These are phyloP conservation scores for Mycena olivaceomarginata DNA, from an alignment of 768 basidiomycete species.

Conservation along the genomic window DNA sequence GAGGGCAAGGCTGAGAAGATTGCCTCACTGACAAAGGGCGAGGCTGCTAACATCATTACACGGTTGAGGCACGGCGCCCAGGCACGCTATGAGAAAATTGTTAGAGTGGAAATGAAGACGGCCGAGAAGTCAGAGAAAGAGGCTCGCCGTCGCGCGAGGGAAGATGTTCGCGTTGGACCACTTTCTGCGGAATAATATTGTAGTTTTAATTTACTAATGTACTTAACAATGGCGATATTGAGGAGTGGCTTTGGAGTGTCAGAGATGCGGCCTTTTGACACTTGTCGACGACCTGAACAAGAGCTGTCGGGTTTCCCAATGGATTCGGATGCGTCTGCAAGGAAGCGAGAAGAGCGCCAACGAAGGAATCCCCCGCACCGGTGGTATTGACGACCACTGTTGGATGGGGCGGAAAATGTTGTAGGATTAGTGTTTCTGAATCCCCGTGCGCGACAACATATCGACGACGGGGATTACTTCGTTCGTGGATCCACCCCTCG, in stretches of 20 bases:
- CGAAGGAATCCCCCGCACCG: conserved; percentile 94
- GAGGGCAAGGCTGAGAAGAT: conserved; percentile 55
- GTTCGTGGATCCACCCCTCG: conserved; percentile 69
- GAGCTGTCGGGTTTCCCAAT: conserved; percentile 65
- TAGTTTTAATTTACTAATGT: conserved; percentile 32
- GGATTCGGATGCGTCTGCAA: conserved; percentile 66
- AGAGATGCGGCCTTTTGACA: conserved; percentile 82
- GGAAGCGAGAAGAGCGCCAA: conserved; percentile 86
- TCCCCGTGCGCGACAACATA: conserved; percentile 71
- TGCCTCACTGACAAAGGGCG: conserved; percentile 79
- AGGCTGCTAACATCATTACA: conserved; percentile 87
- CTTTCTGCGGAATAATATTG: conserved; percentile 44
- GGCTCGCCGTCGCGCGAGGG: conserved; percentile 66
- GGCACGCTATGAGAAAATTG: conserved; percentile 73
- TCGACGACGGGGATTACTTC: conserved; percentile 67
- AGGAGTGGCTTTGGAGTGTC: conserved; percentile 73
- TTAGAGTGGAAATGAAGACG: conserved; percentile 62
- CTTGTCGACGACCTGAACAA: conserved; percentile 67
- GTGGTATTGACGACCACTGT: conserved; percentile 82
- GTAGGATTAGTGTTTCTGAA: conserved; percentile 72
- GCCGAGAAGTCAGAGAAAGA: conserved; percentile 67
- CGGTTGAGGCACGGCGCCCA: conserved; percentile 86
- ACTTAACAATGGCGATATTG: conserved; percentile 80
- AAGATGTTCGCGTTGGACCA: conserved; percentile 79
- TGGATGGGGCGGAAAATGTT: conserved; percentile 81